Percentiles rank a stretch among this genome's conserved stretches.
Evolutionary conservation across 805 yeast genomes (phyloP).

Genomic region (Lachancea lanzarotensis): DNA sequence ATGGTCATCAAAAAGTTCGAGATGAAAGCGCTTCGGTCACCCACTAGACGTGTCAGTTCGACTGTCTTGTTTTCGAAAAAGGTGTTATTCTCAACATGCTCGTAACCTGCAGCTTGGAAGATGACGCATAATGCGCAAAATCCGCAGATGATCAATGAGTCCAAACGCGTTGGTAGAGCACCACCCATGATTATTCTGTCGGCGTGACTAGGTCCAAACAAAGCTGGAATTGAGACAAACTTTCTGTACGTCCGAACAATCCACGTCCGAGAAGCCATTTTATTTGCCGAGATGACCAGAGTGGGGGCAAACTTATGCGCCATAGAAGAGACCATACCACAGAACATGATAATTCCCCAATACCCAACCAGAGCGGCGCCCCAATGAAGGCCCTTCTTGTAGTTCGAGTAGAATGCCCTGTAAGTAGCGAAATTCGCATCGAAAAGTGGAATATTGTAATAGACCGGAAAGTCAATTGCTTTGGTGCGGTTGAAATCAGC

Average conservation of each 20-base stretch:
- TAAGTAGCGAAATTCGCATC: conserved; percentile 21
- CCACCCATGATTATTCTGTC: conserved; percentile 11
- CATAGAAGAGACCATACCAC: conserved; percentile 41
- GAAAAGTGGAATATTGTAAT: conserved; percentile 25
- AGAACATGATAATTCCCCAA: conserved; percentile 41
- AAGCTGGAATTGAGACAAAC: conserved; percentile 17
- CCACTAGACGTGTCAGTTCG: conserved; percentile 30
- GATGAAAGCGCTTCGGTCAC: conserved; percentile 48
- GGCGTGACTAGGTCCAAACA: conserved; percentile 13
- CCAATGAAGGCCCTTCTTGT: conserved; percentile 38
- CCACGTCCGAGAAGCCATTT: conserved; percentile 13
- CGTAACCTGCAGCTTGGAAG: conserved; percentile 15
- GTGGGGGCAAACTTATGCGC: conserved; percentile 35
- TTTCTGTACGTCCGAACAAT: conserved; percentile 13
- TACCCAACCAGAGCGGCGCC: conserved; percentile 44
- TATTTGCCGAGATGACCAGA: conserved; percentile 28
- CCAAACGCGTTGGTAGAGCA: conserved; percentile 18
- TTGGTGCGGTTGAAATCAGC: conserved; percentile 33
- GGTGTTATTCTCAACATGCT: conserved; percentile 12
- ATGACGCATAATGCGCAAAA: conserved; percentile 16
- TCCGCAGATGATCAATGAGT: conserved; percentile 15
- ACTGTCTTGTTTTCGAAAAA: conserved; percentile 10
- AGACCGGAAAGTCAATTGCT: conserved; percentile 35
- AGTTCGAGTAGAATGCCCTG: conserved; percentile 31
- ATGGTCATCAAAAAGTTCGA: conserved; percentile 47